Base-by-base conservation (phyloP, 2,329 filamentous ascomycete genomes). In the Cladosporium austrohemisphaericum region DNA sequence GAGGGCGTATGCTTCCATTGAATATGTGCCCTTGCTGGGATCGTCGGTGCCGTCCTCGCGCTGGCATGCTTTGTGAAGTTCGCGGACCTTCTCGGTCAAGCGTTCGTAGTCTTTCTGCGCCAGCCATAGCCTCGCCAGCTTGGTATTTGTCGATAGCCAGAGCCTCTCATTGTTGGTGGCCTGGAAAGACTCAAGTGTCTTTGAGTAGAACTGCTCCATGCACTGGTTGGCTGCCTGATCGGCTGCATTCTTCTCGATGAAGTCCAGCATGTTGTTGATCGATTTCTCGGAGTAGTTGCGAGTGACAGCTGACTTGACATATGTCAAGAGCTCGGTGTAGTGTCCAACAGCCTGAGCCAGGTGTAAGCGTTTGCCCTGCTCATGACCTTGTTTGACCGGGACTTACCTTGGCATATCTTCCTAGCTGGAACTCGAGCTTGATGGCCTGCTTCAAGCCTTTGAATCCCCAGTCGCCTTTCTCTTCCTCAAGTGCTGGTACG, bases 201-300 rank as follows among this genome's bases (percentile, higher is more conserved):
- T 75, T 1, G 88, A 92, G 71, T 97, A 98, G 75, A 98, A 95
- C 56, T 88, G 80, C 67, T 96, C 92, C 83, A 97, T 94, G 69
- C 85, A 92, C 55, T 80, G 76, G 62, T 85, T 86, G 19, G 86
- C 84, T 35, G 83, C 81, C 6, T 83, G 79, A 53, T 83, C 78
- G 56, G 85, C 82, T 50, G 85, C 84, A 31, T 85, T 87, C 71
- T 96, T 97, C 69, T 97, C 92, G 57, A 98, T 93, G 67, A 86
- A 95, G 72, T 97, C 93, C 38, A 98, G 83, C 85, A 98, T 95
- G 68, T 96, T 97, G 73, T 97, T 97, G 74, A 98, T 95, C 10
- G 92, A 97, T 69, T 97, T 97, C 70, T 98, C 93, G 1, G 93
- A 96, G 71, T 97, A 97, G 71, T 97, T 98, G 55, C 93, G 84